These are phyloP conservation scores for Solanum ossicruentum DNA, from an alignment of 257 asterid species.

Conservation along the genomic window DNA sequence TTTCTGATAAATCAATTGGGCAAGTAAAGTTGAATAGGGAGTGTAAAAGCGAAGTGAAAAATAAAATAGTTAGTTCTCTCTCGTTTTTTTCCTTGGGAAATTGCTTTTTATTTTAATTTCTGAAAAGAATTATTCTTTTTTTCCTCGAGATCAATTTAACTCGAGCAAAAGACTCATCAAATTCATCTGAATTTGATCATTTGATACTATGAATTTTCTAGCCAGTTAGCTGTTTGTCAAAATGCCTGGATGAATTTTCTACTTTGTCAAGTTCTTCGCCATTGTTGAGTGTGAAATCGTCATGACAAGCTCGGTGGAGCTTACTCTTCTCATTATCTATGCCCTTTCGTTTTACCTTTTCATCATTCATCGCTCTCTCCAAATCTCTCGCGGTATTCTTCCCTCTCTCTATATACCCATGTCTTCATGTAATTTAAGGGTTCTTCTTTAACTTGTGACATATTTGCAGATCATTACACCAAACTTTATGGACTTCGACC, in stretches of 20 bases:
- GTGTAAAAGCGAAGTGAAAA: too few relatives aligned
- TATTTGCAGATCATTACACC: constrained; percentile 45
- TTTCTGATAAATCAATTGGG: accelerated
- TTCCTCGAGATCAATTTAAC: background rate
- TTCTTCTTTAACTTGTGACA: background rate
- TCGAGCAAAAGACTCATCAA: background rate
- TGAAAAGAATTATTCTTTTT: background rate
- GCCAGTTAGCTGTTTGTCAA: background rate
- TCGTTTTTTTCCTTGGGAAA: too few relatives aligned
- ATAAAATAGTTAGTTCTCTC: too few relatives aligned
- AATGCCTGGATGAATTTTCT: background rate
- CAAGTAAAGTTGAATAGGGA: too few relatives aligned
- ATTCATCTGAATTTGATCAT: background rate
- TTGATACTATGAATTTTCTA: background rate
- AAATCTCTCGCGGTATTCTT: constrained; percentile 59
- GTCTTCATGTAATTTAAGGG: background rate
- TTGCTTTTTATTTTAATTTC: background rate
- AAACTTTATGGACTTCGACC: constrained; percentile 64
- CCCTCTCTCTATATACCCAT: background rate
- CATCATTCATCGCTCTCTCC: constrained; percentile 69
- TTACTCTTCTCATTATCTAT: constrained; percentile 42
- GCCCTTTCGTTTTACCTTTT: constrained; percentile 52
- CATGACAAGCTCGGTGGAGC: constrained; percentile 29
- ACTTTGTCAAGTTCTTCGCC: background rate
- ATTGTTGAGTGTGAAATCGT: background rate